Evolutionary conservation across 805 yeast genomes (phyloP).

Genomic region (Starmerella lactis-condensi): DNA sequence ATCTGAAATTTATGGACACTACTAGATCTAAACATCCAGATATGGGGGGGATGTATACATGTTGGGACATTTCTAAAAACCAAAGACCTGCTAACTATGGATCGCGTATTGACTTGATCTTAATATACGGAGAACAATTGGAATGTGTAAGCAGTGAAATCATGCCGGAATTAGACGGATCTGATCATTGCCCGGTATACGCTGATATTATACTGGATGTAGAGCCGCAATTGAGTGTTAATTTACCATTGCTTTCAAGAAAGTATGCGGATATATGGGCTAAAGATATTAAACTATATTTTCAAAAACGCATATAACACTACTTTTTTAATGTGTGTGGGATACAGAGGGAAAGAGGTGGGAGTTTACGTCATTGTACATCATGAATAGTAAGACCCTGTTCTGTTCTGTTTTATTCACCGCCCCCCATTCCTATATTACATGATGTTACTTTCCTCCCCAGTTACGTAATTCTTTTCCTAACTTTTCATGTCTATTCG

Average conservation of each 20-base stretch:
- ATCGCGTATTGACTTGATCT: constrained; percentile 65
- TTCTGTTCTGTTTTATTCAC: no score
- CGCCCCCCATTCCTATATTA: no score
- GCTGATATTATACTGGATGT: constrained; percentile 35
- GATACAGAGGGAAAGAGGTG: no score
- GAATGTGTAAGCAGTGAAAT: constrained; percentile 32
- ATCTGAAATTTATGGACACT: constrained; percentile 18
- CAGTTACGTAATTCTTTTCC: no score
- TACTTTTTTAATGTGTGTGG: no score
- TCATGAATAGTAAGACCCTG: no score
- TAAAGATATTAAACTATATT: constrained; percentile 3
- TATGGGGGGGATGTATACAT: constrained; percentile 55
- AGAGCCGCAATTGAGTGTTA: constrained; percentile 4
- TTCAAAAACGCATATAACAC: no score
- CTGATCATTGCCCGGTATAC: constrained; percentile 87
- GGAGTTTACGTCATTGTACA: no score
- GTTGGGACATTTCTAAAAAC: constrained; percentile 72
- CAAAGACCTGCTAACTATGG: constrained; percentile 72
- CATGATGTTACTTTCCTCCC: no score
- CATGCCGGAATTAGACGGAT: constrained; percentile 58
- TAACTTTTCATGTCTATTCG: constrained; percentile 19
- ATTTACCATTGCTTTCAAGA: constrained; percentile 6
- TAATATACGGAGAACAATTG: constrained; percentile 31
- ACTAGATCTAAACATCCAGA: constrained; percentile 37
- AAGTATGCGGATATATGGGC: constrained; percentile 3